Conservation (phyloP, 148 eudicot genomes). For the Talinum fruticosum region DNA sequence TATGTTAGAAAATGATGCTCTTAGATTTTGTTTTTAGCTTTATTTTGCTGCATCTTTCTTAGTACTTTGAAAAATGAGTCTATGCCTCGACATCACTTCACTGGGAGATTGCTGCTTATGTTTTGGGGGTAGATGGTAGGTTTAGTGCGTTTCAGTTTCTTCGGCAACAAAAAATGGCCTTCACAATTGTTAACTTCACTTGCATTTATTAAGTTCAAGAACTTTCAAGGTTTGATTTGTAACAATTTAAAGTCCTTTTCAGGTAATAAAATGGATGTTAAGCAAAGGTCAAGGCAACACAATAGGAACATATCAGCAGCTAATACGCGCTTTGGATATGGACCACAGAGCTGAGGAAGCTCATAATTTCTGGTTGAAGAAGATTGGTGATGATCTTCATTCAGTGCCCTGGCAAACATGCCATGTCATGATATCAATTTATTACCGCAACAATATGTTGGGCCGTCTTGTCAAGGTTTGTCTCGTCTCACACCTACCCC, state of each 20-base stretch:
- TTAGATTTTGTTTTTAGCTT: too few relatives aligned
- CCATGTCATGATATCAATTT: slow-evolving; percentile 71
- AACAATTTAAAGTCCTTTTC: slow-evolving; percentile 1
- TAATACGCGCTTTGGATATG: slow-evolving; percentile 84
- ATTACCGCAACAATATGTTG: slow-evolving; percentile 76
- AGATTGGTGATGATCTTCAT: slow-evolving; percentile 73
- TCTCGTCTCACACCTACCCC: background rate
- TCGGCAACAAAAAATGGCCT: background rate
- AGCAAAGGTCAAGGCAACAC: slow-evolving; percentile 98
- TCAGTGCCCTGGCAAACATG: slow-evolving; percentile 85
- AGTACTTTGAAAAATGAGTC: too few relatives aligned
- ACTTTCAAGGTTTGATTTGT: background rate
- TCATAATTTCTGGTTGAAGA: slow-evolving; percentile 76
- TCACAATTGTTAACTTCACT: background rate
- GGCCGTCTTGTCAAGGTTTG: slow-evolving; percentile 58
- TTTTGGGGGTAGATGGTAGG: background rate
- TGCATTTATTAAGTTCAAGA: background rate
- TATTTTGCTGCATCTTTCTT: too few relatives aligned
- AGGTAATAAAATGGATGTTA: slow-evolving; percentile 91
- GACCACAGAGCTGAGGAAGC: slow-evolving; percentile 85
- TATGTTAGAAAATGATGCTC: too few relatives aligned
- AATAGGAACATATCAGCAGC: slow-evolving; percentile 70
- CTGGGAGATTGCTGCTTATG: background rate
- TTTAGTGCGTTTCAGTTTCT: background rate
- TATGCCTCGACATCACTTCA: background rate